A percentile compares a stretch with the other conserved stretches of the same genome.
These are phyloP conservation scores for Xylona heveae DNA, from an alignment of 495 filamentous ascomycete species.

Conservation along the genomic window DNA sequence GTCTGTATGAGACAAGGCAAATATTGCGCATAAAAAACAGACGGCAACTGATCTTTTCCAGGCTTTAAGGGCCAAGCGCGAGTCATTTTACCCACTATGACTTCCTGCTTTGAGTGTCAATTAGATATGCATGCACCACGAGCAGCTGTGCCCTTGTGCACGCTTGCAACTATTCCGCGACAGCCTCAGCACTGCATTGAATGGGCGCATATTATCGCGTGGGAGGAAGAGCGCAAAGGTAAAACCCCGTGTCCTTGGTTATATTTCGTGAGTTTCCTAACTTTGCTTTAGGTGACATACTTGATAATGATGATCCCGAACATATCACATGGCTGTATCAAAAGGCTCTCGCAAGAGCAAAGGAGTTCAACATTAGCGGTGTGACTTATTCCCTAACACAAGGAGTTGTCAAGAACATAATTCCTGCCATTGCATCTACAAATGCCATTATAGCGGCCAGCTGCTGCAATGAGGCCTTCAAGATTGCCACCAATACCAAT, in stretches of 20 bases:
- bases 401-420: constrained; percentile 98
- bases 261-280: background rate
- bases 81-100: constrained; percentile 79
- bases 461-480: constrained; percentile 92
- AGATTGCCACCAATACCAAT: constrained; percentile 66
- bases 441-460: constrained; percentile 91
- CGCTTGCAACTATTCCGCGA: constrained; percentile 85
- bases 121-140: constrained; percentile 93
- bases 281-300: constrained; percentile 16
- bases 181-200: constrained; percentile 98
- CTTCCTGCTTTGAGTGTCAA: constrained; percentile 94
- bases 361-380: constrained; percentile 78
- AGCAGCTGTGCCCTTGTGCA: constrained; percentile 88
- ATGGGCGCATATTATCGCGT: constrained; percentile 87
- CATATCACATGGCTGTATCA: constrained; percentile 96
- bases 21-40: constrained; percentile 1
- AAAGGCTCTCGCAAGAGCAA: constrained; percentile 55
- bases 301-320: constrained; percentile 92
- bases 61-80: constrained; percentile 94
- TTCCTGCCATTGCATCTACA: constrained; percentile 92
- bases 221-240: constrained; percentile 36
- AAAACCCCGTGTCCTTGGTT: constrained; percentile 21
- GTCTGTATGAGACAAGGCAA: constrained; percentile 14
- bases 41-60: constrained; percentile 8
- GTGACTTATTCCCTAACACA: constrained; percentile 96